A percentile compares a stretch with the other conserved stretches of the same genome.
phyloP scores from a whole-genome alignment of 306 rosid species.

The Pueraria montana region DNA sequence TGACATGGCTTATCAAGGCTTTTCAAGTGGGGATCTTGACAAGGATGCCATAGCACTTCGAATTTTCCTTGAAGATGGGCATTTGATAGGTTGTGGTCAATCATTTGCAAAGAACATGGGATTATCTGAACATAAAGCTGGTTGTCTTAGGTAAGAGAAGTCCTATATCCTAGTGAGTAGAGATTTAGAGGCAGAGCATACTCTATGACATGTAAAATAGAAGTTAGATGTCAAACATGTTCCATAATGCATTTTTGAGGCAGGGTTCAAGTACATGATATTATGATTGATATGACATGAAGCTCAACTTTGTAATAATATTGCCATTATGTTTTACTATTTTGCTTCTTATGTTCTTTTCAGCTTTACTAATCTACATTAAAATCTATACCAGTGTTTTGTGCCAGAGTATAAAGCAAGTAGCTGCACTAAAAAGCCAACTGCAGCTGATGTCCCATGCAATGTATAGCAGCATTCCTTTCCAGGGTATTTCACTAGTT shows the following conservation, averaged over 20 bases:
- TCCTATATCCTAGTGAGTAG: neutral
- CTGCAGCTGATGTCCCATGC: slow-evolving; percentile 80
- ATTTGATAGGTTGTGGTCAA: slow-evolving; percentile 77
- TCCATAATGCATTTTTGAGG: neutral
- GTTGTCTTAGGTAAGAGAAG: slow-evolving; percentile 80
- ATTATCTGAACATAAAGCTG: slow-evolving; percentile 85
- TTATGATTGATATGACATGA: slow-evolving; percentile 9
- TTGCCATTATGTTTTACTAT: neutral
- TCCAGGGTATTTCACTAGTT: slow-evolving; percentile 71
- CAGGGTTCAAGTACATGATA: slow-evolving; percentile 21
- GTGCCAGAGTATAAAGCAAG: slow-evolving; percentile 71
- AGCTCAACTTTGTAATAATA: slow-evolving; percentile 8
- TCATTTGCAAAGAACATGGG: slow-evolving; percentile 92
- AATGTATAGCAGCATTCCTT: slow-evolving; percentile 84
- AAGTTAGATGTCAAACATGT: neutral
- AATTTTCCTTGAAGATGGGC: slow-evolving; percentile 85
- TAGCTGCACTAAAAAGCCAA: slow-evolving; percentile 80
- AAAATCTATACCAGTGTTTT: slow-evolving; percentile 53
- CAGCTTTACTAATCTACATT: slow-evolving; percentile 7
- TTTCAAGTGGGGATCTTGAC: slow-evolving; percentile 88
- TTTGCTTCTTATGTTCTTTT: slow-evolving; percentile 15
- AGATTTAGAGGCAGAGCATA: neutral
- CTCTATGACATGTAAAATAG: neutral
- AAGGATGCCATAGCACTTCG: slow-evolving; percentile 77
- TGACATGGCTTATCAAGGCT: slow-evolving; percentile 97